Evolutionary conservation across 768 basidiomycete species (phyloP), one percentile per base, ranked within the genome.

Genomic region (Phlegmacium glaucopus): DNA sequence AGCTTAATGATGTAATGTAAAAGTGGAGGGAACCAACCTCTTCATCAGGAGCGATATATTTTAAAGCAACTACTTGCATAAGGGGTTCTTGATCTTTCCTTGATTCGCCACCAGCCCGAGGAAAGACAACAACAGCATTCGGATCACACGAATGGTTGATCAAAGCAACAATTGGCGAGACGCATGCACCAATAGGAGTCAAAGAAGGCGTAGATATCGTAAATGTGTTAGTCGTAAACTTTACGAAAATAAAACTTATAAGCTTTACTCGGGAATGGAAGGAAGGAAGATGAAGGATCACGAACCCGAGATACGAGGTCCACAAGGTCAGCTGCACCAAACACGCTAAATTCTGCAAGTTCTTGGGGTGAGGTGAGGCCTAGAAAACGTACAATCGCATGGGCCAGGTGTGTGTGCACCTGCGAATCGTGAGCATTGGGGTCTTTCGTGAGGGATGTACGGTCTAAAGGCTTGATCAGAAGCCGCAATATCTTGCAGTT

Each of bases 181-280:
- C 76, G n/a, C 86, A 82, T 2, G 85, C 83, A 6, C 95, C 95
- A 29, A 97, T 72, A 0, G 94, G 87, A 2, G 80, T 77, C 12
- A 98, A 71, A 4, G 87, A 77, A 0, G 88, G 82, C 0, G 85
- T 79, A 1, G 92, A 85, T 9, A 96, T 68, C 0, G 94, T 87
- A 60, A 97, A 89, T 0, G 95, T 86, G 62, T 99, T 99, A 6
- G 90, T 89, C 9, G 82, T 80, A 61, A 97, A 94, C 94, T 98
- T 22, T 38, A 58, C 30, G 15, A 16, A 4, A 7, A 30, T 17
- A 8, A 22, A 18, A 35, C 42, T 10, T 15, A 44, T 32, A 25
- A 27, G 37, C 4, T 7, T 13, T 15, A 5, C 1, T 6, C 6
- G 7, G 34, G 22, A 22, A 22, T n/a, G n/a, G n/a, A n/a, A n/a